Evolutionary conservation across 768 basidiomycete species (phyloP), one percentile per base, ranked within the genome.

Genomic region (Phanerochaete sordida): DNA sequence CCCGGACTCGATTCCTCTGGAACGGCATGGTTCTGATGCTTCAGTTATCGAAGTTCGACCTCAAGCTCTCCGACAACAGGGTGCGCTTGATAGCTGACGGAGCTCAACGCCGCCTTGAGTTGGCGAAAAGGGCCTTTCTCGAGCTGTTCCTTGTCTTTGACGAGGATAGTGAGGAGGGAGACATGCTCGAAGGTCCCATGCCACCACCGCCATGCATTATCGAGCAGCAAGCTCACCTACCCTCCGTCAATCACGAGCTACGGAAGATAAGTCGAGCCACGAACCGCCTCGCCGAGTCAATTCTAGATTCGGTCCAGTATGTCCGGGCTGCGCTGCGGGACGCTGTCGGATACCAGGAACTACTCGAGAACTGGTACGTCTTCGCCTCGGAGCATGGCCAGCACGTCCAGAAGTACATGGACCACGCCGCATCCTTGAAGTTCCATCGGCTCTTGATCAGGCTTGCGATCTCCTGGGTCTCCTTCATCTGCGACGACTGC

Each of bases 401-500:
- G 61, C 91, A 95, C 66, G 91, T 90, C 9, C 88, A 93, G 67
- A 86, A 88, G 64, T 86, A 91, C 70, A 91, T 97, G 87, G 94
- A 96, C 65, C 82, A 82, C 16, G 69, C 83, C 0, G 79, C 85
- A 0, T 71, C 88, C 56, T 76, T 81, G 65, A 87, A 89, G 64
- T 96, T 97, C 74, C 90, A 91, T 69, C 84, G 89, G 7, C 80
- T 90, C 3, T 79, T 98, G 33, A 89, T 95, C 73, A 88, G 86
- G 61, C 83, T 98, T 55, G 93, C 95, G 11, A 98, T 98, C 66
- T 90, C 92, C 13, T 99, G 96, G 96, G 93, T 98, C 33, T 89
- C 94, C 46, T 98, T 99, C 79, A 96, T 98, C 64, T 97, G 94
- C 75, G 95, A 98, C 69, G 93, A 95, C 67, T 99, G 97, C 75